Percentiles rank a stretch among this genome's conserved stretches.
Conservation (phyloP, 257 asterid species). For the Mentha longifolia region DNA sequence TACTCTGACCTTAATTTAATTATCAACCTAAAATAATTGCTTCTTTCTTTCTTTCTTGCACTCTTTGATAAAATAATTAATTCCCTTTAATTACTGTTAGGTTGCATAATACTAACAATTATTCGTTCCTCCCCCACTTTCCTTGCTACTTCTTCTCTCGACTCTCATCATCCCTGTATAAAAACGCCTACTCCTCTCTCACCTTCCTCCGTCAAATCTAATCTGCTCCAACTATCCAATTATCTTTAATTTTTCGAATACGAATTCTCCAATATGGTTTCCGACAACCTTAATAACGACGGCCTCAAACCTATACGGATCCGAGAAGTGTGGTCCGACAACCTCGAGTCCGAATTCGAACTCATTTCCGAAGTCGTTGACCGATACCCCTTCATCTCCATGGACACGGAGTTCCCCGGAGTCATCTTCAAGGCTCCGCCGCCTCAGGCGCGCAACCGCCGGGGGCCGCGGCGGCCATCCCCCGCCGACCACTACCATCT, state of each 20-base stretch:
- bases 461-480: constrained; percentile 33
- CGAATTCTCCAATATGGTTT: constrained; percentile 29
- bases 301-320: constrained; percentile 33
- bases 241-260: neutral
- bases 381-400: constrained; percentile 47
- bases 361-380: constrained; percentile 50
- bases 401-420: constrained; percentile 80
- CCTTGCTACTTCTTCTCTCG: constrained; percentile 26
- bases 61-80: neutral
- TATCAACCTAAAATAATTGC: neutral
- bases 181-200: constrained; percentile 20
- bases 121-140: constrained; percentile 29
- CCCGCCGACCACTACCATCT: constrained; percentile 59
- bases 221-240: neutral
- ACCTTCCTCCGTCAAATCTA: neutral
- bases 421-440: constrained; percentile 54
- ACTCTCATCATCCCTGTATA: constrained; percentile 25
- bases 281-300: neutral
- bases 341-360: constrained; percentile 50
- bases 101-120: constrained; percentile 4
- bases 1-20: constrained; percentile 9
- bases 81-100: neutral
- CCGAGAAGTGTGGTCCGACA: constrained; percentile 57
- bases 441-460: neutral
- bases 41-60: neutral